Evolutionary conservation across 2,329 filamentous ascomycete genomes (phyloP).

Genomic region (Fusarium sacchari): DNA sequence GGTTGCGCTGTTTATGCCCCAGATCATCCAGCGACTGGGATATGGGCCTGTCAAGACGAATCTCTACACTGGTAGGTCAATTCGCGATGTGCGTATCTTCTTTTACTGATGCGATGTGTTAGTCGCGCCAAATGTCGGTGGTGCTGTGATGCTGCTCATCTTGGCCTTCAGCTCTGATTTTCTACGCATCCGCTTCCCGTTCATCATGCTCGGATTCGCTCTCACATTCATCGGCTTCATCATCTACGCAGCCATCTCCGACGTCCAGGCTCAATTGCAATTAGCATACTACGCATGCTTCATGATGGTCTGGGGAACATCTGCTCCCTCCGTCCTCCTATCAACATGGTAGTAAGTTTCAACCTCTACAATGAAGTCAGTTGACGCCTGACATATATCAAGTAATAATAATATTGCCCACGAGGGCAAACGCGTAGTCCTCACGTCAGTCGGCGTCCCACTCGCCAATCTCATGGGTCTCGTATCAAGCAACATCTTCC

Average conservation of each 20-base stretch:
- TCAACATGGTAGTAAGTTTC: constrained; percentile 6
- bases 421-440: fast-evolving
- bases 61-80: constrained; percentile 1
- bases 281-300: constrained; percentile 12
- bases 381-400: too few relatives aligned
- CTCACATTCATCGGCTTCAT: constrained; percentile 9
- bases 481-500: constrained; percentile 75
- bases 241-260: constrained; percentile 13
- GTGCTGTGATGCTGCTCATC: constrained; percentile 14
- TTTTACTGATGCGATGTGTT: fast-evolving
- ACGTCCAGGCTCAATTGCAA: constrained; percentile 1
- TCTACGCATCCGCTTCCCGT: not conserved
- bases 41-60: constrained; percentile 9
- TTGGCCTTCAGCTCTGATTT: constrained; percentile 11
- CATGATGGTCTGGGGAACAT: constrained; percentile 25
- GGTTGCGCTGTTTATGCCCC: constrained; percentile 10
- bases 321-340: not conserved
- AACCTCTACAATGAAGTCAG: too few relatives aligned
- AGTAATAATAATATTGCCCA: not conserved
- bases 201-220: constrained; percentile 13
- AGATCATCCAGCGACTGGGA: constrained; percentile 8
- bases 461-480: constrained; percentile 56
- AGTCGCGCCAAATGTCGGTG: constrained; percentile 8
- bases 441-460: not conserved
- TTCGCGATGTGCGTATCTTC: fast-evolving